Evolutionary conservation across 306 rosid species (phyloP).

Genomic region (Quercus glauca): DNA sequence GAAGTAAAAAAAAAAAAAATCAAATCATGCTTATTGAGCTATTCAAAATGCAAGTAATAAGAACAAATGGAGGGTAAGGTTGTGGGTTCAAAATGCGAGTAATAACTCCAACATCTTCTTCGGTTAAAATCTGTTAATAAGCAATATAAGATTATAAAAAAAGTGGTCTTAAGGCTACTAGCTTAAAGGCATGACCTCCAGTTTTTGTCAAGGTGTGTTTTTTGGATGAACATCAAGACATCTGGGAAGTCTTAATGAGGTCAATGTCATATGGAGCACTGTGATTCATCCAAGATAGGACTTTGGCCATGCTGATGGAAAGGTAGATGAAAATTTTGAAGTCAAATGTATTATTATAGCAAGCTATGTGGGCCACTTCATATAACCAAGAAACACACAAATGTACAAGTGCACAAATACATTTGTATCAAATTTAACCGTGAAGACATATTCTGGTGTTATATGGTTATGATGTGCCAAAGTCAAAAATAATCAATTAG

Average conservation of each 20-base stretch:
- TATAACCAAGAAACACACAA: not conserved
- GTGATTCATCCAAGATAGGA: not conserved
- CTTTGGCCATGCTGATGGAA: not conserved
- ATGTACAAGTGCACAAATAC: not conserved
- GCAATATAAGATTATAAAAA: not conserved
- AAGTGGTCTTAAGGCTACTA: not conserved
- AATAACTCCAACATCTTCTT: not conserved
- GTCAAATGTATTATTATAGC: not conserved
- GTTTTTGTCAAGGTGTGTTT: not conserved
- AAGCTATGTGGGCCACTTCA: not conserved
- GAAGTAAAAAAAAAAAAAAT: too few species aligned
- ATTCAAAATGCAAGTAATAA: not conserved
- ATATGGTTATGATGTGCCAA: too few species aligned
- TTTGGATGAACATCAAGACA: not conserved
- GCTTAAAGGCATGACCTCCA: not conserved
- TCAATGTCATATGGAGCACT: not conserved
- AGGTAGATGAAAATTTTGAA: not conserved
- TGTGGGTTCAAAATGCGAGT: not conserved
- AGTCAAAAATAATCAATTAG: too few species aligned
- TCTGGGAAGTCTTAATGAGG: not conserved
- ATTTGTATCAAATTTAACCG: not conserved
- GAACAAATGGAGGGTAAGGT: too few species aligned
- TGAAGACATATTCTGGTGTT: too few species aligned
- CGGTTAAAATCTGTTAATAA: not conserved
- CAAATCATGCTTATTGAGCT: too few species aligned